Evolutionary conservation across 352 stramenopile species (phyloP).

Genomic region (Pythium scleroteichum): DNA sequence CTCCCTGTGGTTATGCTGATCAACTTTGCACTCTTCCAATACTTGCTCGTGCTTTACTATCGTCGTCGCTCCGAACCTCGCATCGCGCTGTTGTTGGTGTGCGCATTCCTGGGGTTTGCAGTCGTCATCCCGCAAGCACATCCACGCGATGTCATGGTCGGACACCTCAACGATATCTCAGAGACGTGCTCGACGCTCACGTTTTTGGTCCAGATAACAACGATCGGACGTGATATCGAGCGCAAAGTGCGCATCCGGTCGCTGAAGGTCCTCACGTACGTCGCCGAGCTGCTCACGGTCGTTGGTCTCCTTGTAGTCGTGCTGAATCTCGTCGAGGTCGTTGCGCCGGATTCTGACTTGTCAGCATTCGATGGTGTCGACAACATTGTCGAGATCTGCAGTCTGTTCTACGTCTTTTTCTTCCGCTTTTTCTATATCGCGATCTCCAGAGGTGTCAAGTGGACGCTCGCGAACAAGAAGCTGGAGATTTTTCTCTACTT

Average conservation of each 20-base stretch:
- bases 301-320: conserved; percentile 9
- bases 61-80: background rate
- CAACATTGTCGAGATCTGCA: conserved; percentile 19
- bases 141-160: conserved; percentile 7
- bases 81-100: conserved; percentile 4
- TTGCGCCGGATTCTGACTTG: conserved; percentile 3
- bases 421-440: conserved; percentile 36
- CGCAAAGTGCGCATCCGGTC: conserved; percentile 28
- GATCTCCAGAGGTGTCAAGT: conserved; percentile 17
- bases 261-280: conserved; percentile 19
- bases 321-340: conserved; percentile 2
- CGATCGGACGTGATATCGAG: conserved; percentile 31
- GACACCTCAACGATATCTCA: conserved; percentile 15
- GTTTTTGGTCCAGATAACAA: conserved; percentile 27
- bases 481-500: conserved; percentile 25
- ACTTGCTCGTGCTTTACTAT: conserved; percentile 16
- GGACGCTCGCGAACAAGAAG: conserved; percentile 22
- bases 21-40: conserved; percentile 28
- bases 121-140: conserved; percentile 8
- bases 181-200: conserved; percentile 11
- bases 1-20: conserved; percentile 17
- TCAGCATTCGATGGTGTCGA: conserved; percentile 15
- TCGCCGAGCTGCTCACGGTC: conserved; percentile 18
- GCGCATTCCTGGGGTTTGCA: conserved; percentile 20
- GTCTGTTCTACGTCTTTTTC: conserved; percentile 30